Conservation (phyloP, 2,329 filamentous ascomycete genomes). For the Nectriaceae sp. region DNA sequence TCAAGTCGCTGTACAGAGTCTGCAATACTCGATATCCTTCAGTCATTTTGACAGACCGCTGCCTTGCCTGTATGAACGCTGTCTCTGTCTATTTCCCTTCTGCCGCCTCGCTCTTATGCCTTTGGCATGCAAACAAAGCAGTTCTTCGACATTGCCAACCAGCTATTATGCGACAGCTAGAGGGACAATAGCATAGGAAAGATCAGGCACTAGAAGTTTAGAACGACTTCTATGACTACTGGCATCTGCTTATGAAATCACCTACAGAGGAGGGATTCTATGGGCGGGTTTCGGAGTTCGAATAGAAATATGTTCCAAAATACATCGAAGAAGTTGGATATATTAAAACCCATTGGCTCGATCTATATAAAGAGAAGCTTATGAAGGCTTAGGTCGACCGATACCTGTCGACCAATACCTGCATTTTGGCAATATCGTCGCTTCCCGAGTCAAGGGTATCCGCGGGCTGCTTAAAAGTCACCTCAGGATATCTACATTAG, state of each 20-base stretch:
- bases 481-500: background rate
- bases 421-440: slow-evolving; percentile 20
- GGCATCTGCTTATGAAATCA: slow-evolving; percentile 21
- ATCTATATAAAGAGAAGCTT: slow-evolving; percentile 23
- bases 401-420: no score
- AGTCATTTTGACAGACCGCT: slow-evolving; percentile 13
- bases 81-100: slow-evolving; percentile 8
- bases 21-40: slow-evolving; percentile 3
- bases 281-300: slow-evolving; percentile 14
- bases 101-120: slow-evolving; percentile 10
- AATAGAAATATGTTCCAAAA: slow-evolving; percentile 14
- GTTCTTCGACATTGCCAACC: slow-evolving; percentile 12
- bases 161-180: background rate
- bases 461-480: slow-evolving; percentile 1
- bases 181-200: background rate
- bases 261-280: slow-evolving; percentile 18
- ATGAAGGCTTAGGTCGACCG: slow-evolving; percentile 24
- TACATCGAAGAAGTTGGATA: slow-evolving; percentile 20
- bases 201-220: slow-evolving; percentile 4
- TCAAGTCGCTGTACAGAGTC: slow-evolving; percentile 14
- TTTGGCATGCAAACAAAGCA: no score
- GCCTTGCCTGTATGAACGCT: slow-evolving; percentile 16
- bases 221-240: slow-evolving; percentile 21
- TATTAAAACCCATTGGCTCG: slow-evolving; percentile 20
- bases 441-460: background rate